These are phyloP conservation scores for Thermothelomyces thermophilus DNA, from an alignment of 2,329 filamentous ascomycete genomes.

Conservation along the genomic window DNA sequence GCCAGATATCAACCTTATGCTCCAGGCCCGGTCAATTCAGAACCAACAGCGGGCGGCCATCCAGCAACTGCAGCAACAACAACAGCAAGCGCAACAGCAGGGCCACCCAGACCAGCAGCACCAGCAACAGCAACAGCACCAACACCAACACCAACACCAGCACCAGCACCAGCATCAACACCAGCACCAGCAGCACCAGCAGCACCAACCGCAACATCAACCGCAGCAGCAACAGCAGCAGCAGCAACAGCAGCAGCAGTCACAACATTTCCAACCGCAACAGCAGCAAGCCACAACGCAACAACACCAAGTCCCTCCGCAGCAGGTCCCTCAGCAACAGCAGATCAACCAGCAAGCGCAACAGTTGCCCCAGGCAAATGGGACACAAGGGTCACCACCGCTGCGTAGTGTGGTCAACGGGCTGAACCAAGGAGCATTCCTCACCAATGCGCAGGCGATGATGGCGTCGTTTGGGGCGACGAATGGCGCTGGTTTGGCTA, in stretches of 20 bases:
- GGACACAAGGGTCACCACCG: constrained; percentile 29
- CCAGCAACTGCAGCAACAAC: constrained; percentile 28
- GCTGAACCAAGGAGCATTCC: constrained; percentile 46
- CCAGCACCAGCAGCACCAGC: constrained; percentile 24
- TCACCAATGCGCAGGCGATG: constrained; percentile 47
- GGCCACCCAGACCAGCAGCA: constrained; percentile 14
- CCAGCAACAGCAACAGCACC: constrained; percentile 22
- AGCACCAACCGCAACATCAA: constrained; percentile 24
- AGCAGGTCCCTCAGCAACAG: constrained; percentile 26
- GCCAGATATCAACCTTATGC: constrained; percentile 49
- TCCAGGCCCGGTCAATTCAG: constrained; percentile 60
- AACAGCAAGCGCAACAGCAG: neutral
- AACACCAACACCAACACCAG: constrained; percentile 54
- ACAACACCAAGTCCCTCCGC: constrained; percentile 29
- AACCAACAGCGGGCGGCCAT: constrained; percentile 51
- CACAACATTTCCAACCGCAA: constrained; percentile 28
- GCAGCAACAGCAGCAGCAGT: constrained; percentile 32
- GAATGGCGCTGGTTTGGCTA: constrained; percentile 38
- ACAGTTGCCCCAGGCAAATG: constrained; percentile 28
- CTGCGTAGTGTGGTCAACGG: constrained; percentile 36
- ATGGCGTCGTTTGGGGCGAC: constrained; percentile 44
- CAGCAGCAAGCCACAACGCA: constrained; percentile 30
- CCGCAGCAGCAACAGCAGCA: constrained; percentile 28
- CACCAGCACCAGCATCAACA: constrained; percentile 29
- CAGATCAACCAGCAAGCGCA: constrained; percentile 35